phyloP scores from a whole-genome alignment of 192 early-diverging fungal genomes.

The Backusella tarrabulga region DNA sequence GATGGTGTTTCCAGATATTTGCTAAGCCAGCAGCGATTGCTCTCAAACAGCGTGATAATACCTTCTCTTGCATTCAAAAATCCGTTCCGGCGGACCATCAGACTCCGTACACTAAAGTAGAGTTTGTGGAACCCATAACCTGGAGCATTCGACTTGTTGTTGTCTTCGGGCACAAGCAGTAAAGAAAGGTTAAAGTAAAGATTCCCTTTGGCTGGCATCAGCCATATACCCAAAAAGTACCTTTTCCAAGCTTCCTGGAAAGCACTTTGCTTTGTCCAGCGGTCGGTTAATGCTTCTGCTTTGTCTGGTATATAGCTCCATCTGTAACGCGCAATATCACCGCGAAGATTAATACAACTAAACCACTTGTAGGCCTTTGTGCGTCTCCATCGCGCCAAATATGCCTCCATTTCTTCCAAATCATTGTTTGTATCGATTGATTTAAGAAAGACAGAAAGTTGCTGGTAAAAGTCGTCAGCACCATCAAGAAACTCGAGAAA shows the following conservation, averaged over 20 bases:
- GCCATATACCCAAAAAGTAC: conserved; percentile 26
- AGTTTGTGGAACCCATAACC: conserved; percentile 31
- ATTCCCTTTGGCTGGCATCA: conserved; percentile 37
- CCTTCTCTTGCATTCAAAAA: conserved; percentile 54
- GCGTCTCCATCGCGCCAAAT: not conserved
- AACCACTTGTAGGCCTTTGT: conserved; percentile 42
- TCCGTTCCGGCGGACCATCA: conserved; percentile 47
- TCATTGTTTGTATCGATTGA: conserved; percentile 21
- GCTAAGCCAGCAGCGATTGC: conserved; percentile 41
- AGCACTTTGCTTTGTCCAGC: conserved; percentile 28
- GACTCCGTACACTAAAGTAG: conserved; percentile 30
- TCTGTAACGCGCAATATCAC: conserved; percentile 53
- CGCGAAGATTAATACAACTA: conserved; percentile 44
- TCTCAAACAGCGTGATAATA: conserved; percentile 46
- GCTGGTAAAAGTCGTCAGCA: conserved; percentile 48
- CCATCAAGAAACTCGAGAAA: conserved; percentile 43
- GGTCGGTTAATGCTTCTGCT: not conserved
- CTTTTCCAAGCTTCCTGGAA: conserved; percentile 37
- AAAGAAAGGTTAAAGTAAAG: conserved; percentile 54
- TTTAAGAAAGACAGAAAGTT: conserved; percentile 31
- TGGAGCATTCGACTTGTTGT: conserved; percentile 17
- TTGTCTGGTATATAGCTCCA: conserved; percentile 42
- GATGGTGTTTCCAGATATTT: not conserved
- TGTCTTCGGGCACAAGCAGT: conserved; percentile 3
- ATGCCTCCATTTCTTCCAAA: not conserved